Evolutionary conservation across 495 filamentous ascomycete species (phyloP).

Genomic region (Neurospora discreta): DNA sequence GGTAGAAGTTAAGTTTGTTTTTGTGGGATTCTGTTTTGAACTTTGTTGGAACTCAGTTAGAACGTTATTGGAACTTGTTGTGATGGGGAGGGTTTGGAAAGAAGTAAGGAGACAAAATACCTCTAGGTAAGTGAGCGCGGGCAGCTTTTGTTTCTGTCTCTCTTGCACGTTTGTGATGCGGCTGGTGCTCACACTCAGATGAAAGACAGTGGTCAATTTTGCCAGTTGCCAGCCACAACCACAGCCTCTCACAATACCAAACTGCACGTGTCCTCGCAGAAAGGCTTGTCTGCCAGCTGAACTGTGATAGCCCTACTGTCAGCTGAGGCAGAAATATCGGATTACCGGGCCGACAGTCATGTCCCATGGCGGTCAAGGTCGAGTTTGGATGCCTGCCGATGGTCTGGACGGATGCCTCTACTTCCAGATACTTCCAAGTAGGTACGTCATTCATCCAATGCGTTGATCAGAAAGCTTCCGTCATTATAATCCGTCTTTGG

Average conservation of each 20-base stretch:
- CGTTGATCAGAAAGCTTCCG: neutral
- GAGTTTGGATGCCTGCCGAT: neutral
- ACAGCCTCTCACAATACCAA: neutral
- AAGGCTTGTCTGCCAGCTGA: neutral
- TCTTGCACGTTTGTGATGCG: neutral
- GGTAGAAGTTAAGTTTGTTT: too few species aligned
- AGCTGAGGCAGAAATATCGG: neutral
- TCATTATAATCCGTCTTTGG: neutral
- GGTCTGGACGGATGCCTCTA: neutral
- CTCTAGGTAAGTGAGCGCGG: too few species aligned
- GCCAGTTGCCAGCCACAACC: neutral
- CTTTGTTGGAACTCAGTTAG: neutral
- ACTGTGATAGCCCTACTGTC: neutral
- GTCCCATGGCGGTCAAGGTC: neutral
- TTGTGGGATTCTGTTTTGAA: neutral
- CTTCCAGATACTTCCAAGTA: neutral
- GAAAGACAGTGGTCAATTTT: neutral
- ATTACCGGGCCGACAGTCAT: neutral
- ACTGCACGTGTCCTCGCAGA: neutral
- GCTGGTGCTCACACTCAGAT: neutral
- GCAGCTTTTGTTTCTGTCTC: neutral
- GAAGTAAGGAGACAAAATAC: neutral
- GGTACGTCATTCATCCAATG: neutral
- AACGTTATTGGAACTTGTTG: neutral
- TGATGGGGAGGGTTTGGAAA: neutral